phyloP scores from a whole-genome alignment of 1,139 yeast species.

The Lodderomyces theae region DNA sequence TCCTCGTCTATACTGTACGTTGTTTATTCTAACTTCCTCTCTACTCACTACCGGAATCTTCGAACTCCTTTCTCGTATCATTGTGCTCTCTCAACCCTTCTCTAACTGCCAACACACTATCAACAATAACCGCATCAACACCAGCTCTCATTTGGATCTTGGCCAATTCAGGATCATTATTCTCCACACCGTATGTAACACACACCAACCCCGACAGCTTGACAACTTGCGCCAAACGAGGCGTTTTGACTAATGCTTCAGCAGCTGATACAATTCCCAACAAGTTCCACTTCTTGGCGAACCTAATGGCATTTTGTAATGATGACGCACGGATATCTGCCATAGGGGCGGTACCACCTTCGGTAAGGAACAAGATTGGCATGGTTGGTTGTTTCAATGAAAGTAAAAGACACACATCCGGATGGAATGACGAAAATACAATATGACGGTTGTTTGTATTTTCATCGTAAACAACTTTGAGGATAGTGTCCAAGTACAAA shows the following conservation, averaged over 20 bases:
- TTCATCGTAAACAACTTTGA: slow-evolving; percentile 73
- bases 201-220: slow-evolving; percentile 90
- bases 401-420: slow-evolving; percentile 82
- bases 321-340: slow-evolving; percentile 88
- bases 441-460: slow-evolving; percentile 78
- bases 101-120: slow-evolving; percentile 88
- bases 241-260: slow-evolving; percentile 77
- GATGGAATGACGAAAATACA: slow-evolving; percentile 91
- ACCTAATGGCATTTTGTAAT: slow-evolving; percentile 86
- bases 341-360: slow-evolving; percentile 78
- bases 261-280: slow-evolving; percentile 93
- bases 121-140: slow-evolving; percentile 97
- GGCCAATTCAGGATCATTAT: slow-evolving; percentile 84
- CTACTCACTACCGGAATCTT: slow-evolving; percentile 12
- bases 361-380: slow-evolving; percentile 86
- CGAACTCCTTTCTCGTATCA: slow-evolving; percentile 17
- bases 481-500: slow-evolving; percentile 81
- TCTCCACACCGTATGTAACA: slow-evolving; percentile 84
- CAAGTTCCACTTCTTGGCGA: slow-evolving; percentile 88
- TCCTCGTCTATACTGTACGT: too few species aligned
- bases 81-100: slow-evolving; percentile 61
- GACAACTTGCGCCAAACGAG: slow-evolving; percentile 83
- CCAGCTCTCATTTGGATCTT: slow-evolving; percentile 89
- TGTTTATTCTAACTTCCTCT: too few species aligned
- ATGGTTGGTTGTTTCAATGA: slow-evolving; percentile 92